phyloP scores from a whole-genome alignment of 2,329 filamentous ascomycete species.

The Penicillium frequentans region DNA sequence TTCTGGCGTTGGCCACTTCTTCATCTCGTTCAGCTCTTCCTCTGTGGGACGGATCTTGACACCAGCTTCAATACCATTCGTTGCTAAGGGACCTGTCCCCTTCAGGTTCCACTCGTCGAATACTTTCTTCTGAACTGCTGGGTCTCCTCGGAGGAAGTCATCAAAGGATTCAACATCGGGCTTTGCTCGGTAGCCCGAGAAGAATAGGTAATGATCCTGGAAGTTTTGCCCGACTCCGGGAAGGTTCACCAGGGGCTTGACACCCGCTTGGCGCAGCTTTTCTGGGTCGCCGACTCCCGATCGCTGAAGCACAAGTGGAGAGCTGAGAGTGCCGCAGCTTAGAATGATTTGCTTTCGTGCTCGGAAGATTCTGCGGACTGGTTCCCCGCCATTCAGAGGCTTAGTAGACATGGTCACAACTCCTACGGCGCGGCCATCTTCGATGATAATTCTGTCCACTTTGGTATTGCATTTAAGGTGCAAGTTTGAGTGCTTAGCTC shows the following conservation, averaged over 20 bases:
- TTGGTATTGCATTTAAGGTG: constrained; percentile 75
- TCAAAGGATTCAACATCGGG: constrained; percentile 76
- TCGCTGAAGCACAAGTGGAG: constrained; percentile 71
- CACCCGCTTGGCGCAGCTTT: constrained; percentile 67
- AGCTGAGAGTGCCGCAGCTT: constrained; percentile 70
- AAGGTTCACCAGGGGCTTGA: constrained; percentile 68
- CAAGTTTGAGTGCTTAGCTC: constrained; percentile 67
- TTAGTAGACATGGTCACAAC: constrained; percentile 72
- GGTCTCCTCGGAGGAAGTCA: constrained; percentile 73
- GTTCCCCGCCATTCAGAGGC: constrained; percentile 58
- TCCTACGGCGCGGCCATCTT: constrained; percentile 69
- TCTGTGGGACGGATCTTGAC: constrained; percentile 74
- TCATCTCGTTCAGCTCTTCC: constrained; percentile 67
- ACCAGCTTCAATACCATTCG: constrained; percentile 77
- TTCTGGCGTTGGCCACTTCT: constrained; percentile 71
- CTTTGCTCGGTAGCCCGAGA: constrained; percentile 70
- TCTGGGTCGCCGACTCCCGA: constrained; percentile 72
- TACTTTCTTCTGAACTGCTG: constrained; percentile 69
- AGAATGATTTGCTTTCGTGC: constrained; percentile 75
- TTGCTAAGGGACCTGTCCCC: constrained; percentile 73
- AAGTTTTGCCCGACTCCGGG: constrained; percentile 75
- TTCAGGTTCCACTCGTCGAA: constrained; percentile 78
- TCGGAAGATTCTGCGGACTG: constrained; percentile 58
- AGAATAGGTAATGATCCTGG: constrained; percentile 74
- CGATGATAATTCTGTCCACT: constrained; percentile 73